Evolutionary conservation across 2,329 filamentous ascomycete species (phyloP).

Genomic region (Beauveria brongniartii): DNA sequence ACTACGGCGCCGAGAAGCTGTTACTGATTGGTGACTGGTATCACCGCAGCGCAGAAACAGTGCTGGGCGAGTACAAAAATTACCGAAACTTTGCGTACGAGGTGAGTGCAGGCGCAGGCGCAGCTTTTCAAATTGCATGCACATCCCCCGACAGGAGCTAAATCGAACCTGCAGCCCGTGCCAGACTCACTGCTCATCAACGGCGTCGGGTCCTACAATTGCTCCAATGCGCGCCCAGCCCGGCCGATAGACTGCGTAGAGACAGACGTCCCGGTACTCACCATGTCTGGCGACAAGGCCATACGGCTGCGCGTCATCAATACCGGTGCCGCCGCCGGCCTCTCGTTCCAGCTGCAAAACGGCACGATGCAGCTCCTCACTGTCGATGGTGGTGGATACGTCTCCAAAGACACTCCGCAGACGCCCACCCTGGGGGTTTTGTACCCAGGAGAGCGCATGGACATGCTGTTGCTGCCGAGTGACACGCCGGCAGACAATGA

Average conservation of each 20-base stretch:
- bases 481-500: not conserved
- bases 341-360: slow-evolving; percentile 11
- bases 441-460: slow-evolving; percentile 18
- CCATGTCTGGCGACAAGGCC: slow-evolving; percentile 4
- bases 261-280: not conserved
- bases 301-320: slow-evolving; percentile 12
- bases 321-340: slow-evolving; percentile 13
- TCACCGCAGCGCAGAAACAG: slow-evolving; percentile 7
- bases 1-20: slow-evolving; percentile 10
- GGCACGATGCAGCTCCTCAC: slow-evolving; percentile 14
- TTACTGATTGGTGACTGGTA: slow-evolving; percentile 14
- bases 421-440: slow-evolving; percentile 14
- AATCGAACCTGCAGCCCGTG: not conserved
- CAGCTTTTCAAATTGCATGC: not conserved
- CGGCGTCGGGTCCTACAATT: slow-evolving; percentile 13
- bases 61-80: slow-evolving; percentile 11
- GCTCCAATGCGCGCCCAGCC: slow-evolving; percentile 4
- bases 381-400: slow-evolving; percentile 15
- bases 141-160: not conserved
- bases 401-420: slow-evolving; percentile 11
- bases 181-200: slow-evolving; percentile 14
- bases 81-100: slow-evolving; percentile 12
- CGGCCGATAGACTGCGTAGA: slow-evolving; percentile 10
- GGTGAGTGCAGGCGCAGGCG: not conserved
- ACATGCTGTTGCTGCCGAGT: slow-evolving; percentile 10